Base-by-base conservation (phyloP, 2,329 filamentous ascomycete genomes). In the Elsinoe arachidis region DNA sequence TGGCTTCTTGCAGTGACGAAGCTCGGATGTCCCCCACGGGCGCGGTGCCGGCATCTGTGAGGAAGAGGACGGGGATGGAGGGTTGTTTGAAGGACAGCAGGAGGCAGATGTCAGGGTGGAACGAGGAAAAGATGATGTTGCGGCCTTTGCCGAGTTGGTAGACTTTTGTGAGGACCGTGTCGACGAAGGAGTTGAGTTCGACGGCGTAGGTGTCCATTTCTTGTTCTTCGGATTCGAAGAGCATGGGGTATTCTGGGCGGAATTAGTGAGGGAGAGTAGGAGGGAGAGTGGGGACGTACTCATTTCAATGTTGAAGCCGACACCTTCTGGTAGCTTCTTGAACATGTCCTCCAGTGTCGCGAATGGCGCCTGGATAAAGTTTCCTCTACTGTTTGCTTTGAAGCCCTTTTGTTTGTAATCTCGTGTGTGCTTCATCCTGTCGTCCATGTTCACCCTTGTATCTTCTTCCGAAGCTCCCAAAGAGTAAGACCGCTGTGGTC, bases 251-350 rank as follows among this genome's bases (percentile, higher is more conserved):
- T 74, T 99, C 76, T 78, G 55, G 61, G 65, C 38, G 59, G 41
- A 34, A 64, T 67, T 61, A 69, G 66, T 67, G 61, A 15, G 46
- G 14, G 37, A 10, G 43, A 2, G 33, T 15, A 38, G 19, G 23
- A 12, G 15, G 12, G 38, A 49, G 30, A 46, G 61, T 43, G n/a
- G 33, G 26, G 44, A 72, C 76, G 68, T 69, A 78, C 76, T 97
- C 81, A 99, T 88, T 76, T 99, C 93, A 64, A 99, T 95, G 72
- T 99, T 97, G 80, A 99, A 99, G 12, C 93, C 91, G 19, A 95
- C 87, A 12, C 82, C 79, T 61, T 87, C 81, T 0, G 90, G 90
- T 0, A 99, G 76, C 67, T 91, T 86, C 65, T 82, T 81, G 74
- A 99, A 96, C 69, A 97, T 84, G 61, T 96, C 90, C 70, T 96